These are phyloP conservation scores for Geotrichum carabidarum DNA, from an alignment of 1,139 yeast species.

Conservation along the genomic window DNA sequence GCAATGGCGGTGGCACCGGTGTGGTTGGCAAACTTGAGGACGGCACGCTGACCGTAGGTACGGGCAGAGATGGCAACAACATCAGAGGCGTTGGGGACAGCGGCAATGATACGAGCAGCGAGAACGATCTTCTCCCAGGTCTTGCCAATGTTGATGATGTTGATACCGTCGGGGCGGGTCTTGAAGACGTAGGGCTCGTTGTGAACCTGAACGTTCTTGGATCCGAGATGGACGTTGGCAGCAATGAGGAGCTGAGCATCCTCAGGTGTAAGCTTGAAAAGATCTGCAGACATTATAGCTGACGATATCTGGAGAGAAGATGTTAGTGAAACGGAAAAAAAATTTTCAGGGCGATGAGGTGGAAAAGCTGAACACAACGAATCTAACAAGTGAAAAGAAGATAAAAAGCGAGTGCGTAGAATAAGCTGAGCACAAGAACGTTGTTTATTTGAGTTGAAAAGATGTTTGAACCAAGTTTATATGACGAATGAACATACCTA, in stretches of 20 bases:
- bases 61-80: slow-evolving; percentile 99
- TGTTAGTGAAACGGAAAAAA: background rate
- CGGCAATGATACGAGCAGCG: slow-evolving; percentile 99
- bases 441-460: background rate
- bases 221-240: slow-evolving; percentile 99
- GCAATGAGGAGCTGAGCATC: slow-evolving; percentile 99
- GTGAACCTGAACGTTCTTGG: slow-evolving; percentile 99
- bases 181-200: slow-evolving; percentile 98
- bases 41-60: slow-evolving; percentile 99
- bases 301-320: slow-evolving; percentile 10
- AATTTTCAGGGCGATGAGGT: background rate
- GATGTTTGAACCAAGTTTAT: background rate
- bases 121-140: slow-evolving; percentile 99
- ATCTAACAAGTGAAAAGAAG: too few species aligned
- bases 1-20: slow-evolving; percentile 99
- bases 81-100: slow-evolving; percentile 97
- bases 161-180: slow-evolving; percentile 99
- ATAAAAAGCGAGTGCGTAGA: too few species aligned
- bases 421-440: background rate
- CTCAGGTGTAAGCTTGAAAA: slow-evolving; percentile 85
- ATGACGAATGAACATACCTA: slow-evolving; percentile 7
- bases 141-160: slow-evolving; percentile 96
- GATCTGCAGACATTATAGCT: slow-evolving; percentile 53
- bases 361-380: background rate
- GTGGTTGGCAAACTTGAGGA: slow-evolving; percentile 98